A percentile compares a stretch with the other conserved stretches of the same genome.
Evolutionary conservation across 2,329 filamentous ascomycete genomes (phyloP).

Genomic region (Cladosporium halotolerans): DNA sequence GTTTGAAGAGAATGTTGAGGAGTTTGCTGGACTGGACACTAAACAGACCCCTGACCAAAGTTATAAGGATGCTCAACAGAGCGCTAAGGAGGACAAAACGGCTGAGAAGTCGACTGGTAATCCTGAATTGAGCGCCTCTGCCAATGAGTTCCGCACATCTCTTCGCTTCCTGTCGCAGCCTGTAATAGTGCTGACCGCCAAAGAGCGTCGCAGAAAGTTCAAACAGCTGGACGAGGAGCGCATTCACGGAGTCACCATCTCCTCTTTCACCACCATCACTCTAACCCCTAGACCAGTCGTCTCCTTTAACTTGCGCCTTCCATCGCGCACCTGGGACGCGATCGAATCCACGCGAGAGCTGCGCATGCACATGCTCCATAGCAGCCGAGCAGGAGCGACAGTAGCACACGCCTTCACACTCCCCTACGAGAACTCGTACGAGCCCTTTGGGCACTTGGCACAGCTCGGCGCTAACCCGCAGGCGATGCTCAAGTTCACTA

Average conservation of each 20-base stretch:
- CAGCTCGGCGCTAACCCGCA: slow-evolving; percentile 2
- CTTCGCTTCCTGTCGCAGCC: slow-evolving; percentile 50
- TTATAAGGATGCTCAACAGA: too few relatives aligned
- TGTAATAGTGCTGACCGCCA: slow-evolving; percentile 49
- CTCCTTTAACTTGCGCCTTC: slow-evolving; percentile 55
- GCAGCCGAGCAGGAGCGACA: slow-evolving; percentile 24
- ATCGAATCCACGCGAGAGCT: slow-evolving; percentile 41
- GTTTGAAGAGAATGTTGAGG: too few relatives aligned
- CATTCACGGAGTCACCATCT: slow-evolving; percentile 51
- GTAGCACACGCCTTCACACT: slow-evolving; percentile 30
- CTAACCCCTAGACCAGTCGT: slow-evolving; percentile 50
- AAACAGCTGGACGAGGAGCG: slow-evolving; percentile 11
- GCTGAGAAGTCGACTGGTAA: too few relatives aligned
- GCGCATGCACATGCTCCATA: slow-evolving; percentile 45
- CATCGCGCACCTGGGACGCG: slow-evolving; percentile 51
- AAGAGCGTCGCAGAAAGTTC: neutral
- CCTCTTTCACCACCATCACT: slow-evolving; percentile 55
- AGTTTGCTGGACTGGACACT: too few relatives aligned
- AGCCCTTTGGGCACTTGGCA: slow-evolving; percentile 18
- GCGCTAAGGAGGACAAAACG: too few relatives aligned
- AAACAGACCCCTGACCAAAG: too few relatives aligned
- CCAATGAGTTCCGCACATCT: slow-evolving; percentile 11
- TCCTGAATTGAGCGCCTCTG: too few relatives aligned
- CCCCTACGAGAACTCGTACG: slow-evolving; percentile 17
- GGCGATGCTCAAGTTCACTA: neutral